These are phyloP conservation scores for Cyclotella choctawhatcheeana DNA, from an alignment of 108 stramenopile species.

Conservation along the genomic window DNA sequence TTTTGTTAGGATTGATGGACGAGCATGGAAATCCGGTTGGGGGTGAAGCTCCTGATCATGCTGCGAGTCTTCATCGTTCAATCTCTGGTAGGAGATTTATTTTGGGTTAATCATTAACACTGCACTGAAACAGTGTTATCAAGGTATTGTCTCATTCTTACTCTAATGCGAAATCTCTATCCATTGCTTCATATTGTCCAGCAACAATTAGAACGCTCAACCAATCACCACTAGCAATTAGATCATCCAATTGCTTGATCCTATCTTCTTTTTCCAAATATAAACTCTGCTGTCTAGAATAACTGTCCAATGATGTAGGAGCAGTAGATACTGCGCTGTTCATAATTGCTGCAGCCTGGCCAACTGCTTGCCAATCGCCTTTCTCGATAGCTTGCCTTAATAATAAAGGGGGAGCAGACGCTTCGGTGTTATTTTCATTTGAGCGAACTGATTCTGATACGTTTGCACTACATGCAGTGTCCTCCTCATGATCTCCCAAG, in stretches of 20 bases:
- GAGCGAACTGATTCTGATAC: neutral
- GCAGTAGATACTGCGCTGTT: neutral
- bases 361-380: slow-evolving; percentile 93
- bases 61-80: neutral
- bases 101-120: neutral
- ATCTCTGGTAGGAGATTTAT: neutral
- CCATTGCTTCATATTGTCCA: slow-evolving; percentile 51
- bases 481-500: slow-evolving; percentile 4
- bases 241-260: slow-evolving; percentile 68
- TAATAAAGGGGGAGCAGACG: neutral
- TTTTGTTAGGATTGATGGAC: slow-evolving; percentile 12
- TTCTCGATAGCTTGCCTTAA: slow-evolving; percentile 63
- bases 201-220: slow-evolving; percentile 75
- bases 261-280: slow-evolving; percentile 40
- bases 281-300: neutral
- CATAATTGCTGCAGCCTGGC: slow-evolving; percentile 69
- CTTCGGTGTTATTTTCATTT: neutral
- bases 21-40: slow-evolving; percentile 5
- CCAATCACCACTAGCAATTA: slow-evolving; percentile 86
- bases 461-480: neutral
- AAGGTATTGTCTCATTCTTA: no score
- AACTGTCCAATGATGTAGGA: neutral
- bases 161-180: slow-evolving; percentile 22
- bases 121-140: neutral
- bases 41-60: neutral